phyloP scores from a whole-genome alignment of 2,329 filamentous ascomycete species.

The Didymella segeticola region DNA sequence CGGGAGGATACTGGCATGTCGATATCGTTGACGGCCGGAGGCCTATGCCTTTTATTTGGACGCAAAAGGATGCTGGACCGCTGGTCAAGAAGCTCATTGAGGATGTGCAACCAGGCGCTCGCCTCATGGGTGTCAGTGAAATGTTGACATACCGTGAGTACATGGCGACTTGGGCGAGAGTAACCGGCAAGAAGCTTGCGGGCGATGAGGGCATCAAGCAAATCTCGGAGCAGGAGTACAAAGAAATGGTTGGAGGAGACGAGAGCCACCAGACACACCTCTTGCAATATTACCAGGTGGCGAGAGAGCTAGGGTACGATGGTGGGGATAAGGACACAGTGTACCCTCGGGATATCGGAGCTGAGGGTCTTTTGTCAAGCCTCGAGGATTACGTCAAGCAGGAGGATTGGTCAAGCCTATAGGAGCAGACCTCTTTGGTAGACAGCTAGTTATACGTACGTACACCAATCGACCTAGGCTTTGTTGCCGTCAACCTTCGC shows the following conservation, averaged over 20 bases:
- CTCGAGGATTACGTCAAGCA: background rate
- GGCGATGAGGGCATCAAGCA: background rate
- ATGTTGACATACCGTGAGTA: background rate
- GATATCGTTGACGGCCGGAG: background rate
- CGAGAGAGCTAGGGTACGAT: background rate
- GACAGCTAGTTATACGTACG: background rate
- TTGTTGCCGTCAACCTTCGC: slow-evolving; percentile 45
- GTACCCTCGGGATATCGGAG: background rate
- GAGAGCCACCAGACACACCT: background rate
- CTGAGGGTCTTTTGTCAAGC: background rate
- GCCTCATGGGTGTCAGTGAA: background rate
- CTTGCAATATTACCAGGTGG: background rate
- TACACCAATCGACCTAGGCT: slow-evolving; percentile 9
- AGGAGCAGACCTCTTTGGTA: background rate
- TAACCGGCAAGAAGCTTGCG: background rate
- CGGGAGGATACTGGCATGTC: background rate
- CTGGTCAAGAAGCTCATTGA: background rate
- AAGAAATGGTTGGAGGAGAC: background rate
- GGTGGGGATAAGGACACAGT: background rate
- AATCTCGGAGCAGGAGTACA: background rate
- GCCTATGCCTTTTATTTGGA: background rate
- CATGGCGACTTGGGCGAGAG: background rate
- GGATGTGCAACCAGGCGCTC: background rate
- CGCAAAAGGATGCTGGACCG: background rate
- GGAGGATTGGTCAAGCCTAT: background rate